A percentile compares a stretch with the other conserved stretches of the same genome.
Conservation (phyloP, 2,329 filamentous ascomycete genomes). For the Scedosporium boydii region DNA sequence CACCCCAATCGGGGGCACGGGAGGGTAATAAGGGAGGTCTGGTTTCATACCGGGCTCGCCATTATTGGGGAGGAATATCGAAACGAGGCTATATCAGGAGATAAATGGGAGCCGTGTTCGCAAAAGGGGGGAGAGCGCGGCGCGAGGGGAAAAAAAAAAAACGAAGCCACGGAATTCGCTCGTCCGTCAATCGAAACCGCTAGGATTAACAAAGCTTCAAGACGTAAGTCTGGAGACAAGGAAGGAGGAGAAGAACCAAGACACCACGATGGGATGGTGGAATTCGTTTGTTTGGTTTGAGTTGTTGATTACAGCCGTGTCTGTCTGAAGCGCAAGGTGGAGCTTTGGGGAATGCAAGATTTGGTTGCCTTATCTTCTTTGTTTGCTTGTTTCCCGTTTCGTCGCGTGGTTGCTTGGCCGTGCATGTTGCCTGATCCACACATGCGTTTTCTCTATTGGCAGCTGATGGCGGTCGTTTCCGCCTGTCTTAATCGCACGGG, state of each 20-base stretch:
- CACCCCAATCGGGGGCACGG: not conserved
- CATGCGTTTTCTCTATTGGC: no score
- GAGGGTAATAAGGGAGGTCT: not conserved
- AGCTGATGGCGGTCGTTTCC: not conserved
- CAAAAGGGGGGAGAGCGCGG: no score
- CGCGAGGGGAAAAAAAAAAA: not conserved
- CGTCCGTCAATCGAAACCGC: not conserved
- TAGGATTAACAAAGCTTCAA: no score
- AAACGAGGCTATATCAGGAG: slow-evolving; percentile 1
- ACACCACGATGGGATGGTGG: no score
- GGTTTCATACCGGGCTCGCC: not conserved
- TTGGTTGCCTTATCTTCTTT: not conserved
- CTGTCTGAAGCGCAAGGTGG: not conserved
- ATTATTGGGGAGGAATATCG: not conserved
- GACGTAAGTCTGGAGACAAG: no score
- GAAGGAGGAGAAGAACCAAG: no score
- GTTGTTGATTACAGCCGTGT: not conserved
- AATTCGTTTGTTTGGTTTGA: no score
- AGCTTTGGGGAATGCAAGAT: not conserved
- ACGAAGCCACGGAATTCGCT: not conserved
- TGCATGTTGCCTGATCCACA: not conserved
- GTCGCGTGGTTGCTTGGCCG: not conserved
- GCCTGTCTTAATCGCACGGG: no score
- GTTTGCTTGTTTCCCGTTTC: not conserved
- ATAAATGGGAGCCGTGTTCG: not conserved